phyloP scores from a whole-genome alignment of 139 green algal species.

The Nannochloris sp. region DNA sequence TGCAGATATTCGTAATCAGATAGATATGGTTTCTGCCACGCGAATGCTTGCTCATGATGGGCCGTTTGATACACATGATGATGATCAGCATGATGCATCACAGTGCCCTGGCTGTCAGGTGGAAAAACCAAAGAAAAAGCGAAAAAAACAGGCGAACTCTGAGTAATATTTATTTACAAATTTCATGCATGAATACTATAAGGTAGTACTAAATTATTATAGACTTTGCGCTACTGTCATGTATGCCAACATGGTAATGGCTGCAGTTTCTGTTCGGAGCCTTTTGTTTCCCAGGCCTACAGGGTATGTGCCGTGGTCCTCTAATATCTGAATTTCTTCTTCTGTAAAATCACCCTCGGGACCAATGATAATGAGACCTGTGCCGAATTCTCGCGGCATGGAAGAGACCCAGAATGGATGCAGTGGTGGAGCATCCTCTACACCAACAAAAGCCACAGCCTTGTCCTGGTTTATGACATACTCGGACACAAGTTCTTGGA shows the following conservation, averaged over 20 bases:
- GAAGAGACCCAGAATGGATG: slow-evolving; percentile 7
- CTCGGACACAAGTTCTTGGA: slow-evolving; percentile 25
- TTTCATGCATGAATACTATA: too few relatives aligned
- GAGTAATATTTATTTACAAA: too few relatives aligned
- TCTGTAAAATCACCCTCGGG: slow-evolving; percentile 84
- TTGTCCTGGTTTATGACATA: not conserved
- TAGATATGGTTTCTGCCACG: not conserved
- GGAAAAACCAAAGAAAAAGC: too few relatives aligned
- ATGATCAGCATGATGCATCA: not conserved
- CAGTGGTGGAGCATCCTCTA: slow-evolving; percentile 41
- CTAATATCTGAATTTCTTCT: slow-evolving; percentile 47
- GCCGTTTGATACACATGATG: not conserved
- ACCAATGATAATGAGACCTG: slow-evolving; percentile 57
- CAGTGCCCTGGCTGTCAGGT: not conserved
- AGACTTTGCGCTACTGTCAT: slow-evolving; percentile 13
- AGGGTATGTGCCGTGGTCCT: slow-evolving; percentile 36
- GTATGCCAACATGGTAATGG: slow-evolving; percentile 62
- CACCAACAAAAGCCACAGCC: slow-evolving; percentile 26
- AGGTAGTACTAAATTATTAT: not conserved
- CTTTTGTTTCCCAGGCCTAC: slow-evolving; percentile 64
- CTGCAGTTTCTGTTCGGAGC: slow-evolving; percentile 79
- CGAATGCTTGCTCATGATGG: not conserved
- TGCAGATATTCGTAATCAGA: slow-evolving; percentile 6
- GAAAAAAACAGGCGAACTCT: too few relatives aligned
- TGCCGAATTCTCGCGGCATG: not conserved